Percentiles rank a stretch among this genome's conserved stretches.
These are phyloP conservation scores for Colletotrichum sp. DNA, from an alignment of 2,329 filamentous ascomycete species.

Conservation along the genomic window DNA sequence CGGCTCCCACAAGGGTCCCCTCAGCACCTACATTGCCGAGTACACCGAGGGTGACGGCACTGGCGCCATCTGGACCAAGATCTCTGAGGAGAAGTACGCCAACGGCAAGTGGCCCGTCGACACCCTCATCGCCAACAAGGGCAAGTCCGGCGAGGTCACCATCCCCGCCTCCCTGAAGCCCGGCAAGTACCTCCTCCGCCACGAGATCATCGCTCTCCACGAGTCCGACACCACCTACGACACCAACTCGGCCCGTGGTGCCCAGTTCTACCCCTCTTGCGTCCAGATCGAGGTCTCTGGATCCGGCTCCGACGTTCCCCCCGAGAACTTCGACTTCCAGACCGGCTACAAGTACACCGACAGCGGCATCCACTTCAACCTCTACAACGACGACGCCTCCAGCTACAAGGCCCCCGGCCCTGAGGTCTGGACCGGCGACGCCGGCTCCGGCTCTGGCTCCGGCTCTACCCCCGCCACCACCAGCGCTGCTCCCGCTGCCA, in stretches of 20 bases:
- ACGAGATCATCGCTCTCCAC: slow-evolving; percentile 61
- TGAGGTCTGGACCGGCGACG: slow-evolving; percentile 32
- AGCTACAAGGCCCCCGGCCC: slow-evolving; percentile 40
- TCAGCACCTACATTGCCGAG: slow-evolving; percentile 57
- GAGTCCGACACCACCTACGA: slow-evolving; percentile 39
- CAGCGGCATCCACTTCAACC: slow-evolving; percentile 63
- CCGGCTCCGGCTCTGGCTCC: slow-evolving; percentile 14
- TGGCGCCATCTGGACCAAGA: slow-evolving; percentile 57
- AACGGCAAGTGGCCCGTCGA: slow-evolving; percentile 48
- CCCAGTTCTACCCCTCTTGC: slow-evolving; percentile 62
- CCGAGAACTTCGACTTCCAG: slow-evolving; percentile 49
- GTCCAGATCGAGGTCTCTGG: slow-evolving; percentile 66
- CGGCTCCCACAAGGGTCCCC: slow-evolving; percentile 55
- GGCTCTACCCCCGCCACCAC: slow-evolving; percentile 7
- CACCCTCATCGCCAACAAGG: slow-evolving; percentile 52
- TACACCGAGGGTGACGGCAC: slow-evolving; percentile 46
- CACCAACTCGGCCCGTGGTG: slow-evolving; percentile 41
- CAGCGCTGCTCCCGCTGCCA: background rate
- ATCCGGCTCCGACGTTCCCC: slow-evolving; percentile 50
- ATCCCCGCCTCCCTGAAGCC: slow-evolving; percentile 49
- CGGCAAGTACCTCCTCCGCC: slow-evolving; percentile 59
- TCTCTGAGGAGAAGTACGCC: slow-evolving; percentile 38
- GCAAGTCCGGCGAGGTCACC: slow-evolving; percentile 48
- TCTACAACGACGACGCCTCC: slow-evolving; percentile 47
- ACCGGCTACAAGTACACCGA: slow-evolving; percentile 62